Base-by-base conservation (phyloP, 441 rosid species). In the Daphne laureola region DNA sequence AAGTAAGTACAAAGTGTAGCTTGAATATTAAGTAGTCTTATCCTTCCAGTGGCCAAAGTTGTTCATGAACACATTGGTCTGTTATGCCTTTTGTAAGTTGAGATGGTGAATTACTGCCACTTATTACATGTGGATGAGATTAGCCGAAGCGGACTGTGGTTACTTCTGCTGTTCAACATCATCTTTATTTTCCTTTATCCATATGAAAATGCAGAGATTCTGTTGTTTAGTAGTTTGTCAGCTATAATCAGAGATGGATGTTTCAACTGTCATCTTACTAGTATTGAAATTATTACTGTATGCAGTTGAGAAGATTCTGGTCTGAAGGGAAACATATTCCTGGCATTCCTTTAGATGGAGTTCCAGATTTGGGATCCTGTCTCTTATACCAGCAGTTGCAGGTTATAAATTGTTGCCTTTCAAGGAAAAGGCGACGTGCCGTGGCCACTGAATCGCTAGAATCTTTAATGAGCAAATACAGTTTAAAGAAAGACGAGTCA, bases 391-490 rank as follows among this genome's bases (percentile, higher is more conserved):
- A 93, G 68, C 84, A 77, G 72, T 61, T 93, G 67, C 97, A 89
- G 71, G 97, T 93, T 67, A 75, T 93, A 69, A 93, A 93, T 67
- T 80, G 97, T 51, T 93, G 98, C 64, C 67, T 93, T 66, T 78
- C 90, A 27, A 79, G 97, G 70, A 93, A 89, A 85, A 74, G 68
- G 52, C 87, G 75, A 41, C 76, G 59, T 54, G 11, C 42, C 63
- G 63, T 76, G 57, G 90, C 92, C 18, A 67, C 79, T 13, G 80
- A 82, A 76, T 80, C 86, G 55, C 69, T 89, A 73, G 90, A 87
- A 66, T 75, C 73, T 51, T 72, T 76, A 53, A 67, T 92, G 75
- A 78, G 70, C 69, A 77, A 79, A 59, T 73, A 79, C 52, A 65
- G 66, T 73, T 64, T 72, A 40, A 67, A 56, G 46, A 35, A 35